Evolutionary conservation across 352 stramenopile species (phyloP).

Genomic region (Phytopythium litorale): DNA sequence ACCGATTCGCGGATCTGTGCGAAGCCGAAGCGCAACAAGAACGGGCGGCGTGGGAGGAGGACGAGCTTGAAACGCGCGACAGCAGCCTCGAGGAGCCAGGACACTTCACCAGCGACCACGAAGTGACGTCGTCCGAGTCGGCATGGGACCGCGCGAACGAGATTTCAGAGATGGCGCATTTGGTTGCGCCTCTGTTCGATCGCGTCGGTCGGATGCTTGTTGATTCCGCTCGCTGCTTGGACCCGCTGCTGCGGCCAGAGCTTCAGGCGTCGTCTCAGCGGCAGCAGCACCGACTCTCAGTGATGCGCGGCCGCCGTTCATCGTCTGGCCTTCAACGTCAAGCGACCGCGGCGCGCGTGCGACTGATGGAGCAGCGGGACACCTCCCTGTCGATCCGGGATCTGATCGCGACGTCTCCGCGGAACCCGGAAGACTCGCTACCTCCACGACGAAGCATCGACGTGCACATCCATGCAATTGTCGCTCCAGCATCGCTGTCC

Average conservation of each 20-base stretch:
- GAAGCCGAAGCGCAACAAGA: slow-evolving; percentile 26
- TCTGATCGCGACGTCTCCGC: slow-evolving; percentile 46
- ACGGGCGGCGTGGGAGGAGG: slow-evolving; percentile 2
- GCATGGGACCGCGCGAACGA: slow-evolving; percentile 18
- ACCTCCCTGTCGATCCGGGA: slow-evolving; percentile 54
- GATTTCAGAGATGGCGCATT: slow-evolving; percentile 61
- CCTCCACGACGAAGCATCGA: slow-evolving; percentile 68
- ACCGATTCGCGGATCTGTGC: slow-evolving; percentile 58
- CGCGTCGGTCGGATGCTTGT: slow-evolving; percentile 70
- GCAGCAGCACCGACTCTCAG: slow-evolving; percentile 24
- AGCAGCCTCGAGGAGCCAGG: background rate
- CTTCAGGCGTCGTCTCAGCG: slow-evolving; percentile 33
- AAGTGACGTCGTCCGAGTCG: background rate
- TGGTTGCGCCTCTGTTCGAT: slow-evolving; percentile 75
- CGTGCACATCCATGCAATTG: slow-evolving; percentile 86
- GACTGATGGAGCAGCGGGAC: slow-evolving; percentile 37
- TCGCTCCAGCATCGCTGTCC: slow-evolving; percentile 65
- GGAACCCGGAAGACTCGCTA: slow-evolving; percentile 17
- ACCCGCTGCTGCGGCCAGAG: slow-evolving; percentile 57
- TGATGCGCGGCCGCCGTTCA: slow-evolving; percentile 9
- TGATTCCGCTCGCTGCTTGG: slow-evolving; percentile 58
- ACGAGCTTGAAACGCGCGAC: background rate
- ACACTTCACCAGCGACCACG: background rate
- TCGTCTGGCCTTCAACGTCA: slow-evolving; percentile 1
- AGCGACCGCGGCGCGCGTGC: slow-evolving; percentile 3